These are phyloP conservation scores for Sporothrix globosa DNA, from an alignment of 2,329 filamentous ascomycete species.

Conservation along the genomic window DNA sequence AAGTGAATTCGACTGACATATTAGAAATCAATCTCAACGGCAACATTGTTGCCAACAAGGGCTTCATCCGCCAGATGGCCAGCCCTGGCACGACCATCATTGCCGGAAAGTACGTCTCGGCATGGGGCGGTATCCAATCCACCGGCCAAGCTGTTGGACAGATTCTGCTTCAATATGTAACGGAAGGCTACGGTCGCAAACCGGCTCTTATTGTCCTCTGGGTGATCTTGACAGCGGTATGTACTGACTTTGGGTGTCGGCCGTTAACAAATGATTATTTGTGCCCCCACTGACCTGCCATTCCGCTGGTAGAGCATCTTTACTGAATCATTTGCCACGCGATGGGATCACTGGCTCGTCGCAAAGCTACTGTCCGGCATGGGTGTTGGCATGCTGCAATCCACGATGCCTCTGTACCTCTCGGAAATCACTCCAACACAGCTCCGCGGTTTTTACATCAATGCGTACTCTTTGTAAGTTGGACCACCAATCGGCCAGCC, in stretches of 20 bases:
- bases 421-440: conserved; percentile 48
- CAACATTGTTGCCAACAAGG: conserved; percentile 35
- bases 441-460: conserved; percentile 46
- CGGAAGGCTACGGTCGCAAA: conserved; percentile 46
- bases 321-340: conserved; percentile 44
- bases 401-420: conserved; percentile 47
- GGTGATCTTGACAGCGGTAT: conserved; percentile 40
- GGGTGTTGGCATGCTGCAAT: conserved; percentile 48
- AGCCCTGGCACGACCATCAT: conserved; percentile 30
- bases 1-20: background rate
- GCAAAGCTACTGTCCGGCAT: conserved; percentile 43
- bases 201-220: conserved; percentile 44
- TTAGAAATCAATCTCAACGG: conserved; percentile 32
- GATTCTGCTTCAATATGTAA: conserved; percentile 43
- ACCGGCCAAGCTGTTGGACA: conserved; percentile 29
- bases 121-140: conserved; percentile 32
- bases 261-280: background rate
- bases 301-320: conserved; percentile 40
- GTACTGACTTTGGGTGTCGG: background rate
- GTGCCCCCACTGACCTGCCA: conserved; percentile 12
- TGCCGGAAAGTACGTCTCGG: conserved; percentile 32
- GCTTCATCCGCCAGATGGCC: conserved; percentile 34
- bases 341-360: conserved; percentile 48
- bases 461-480: conserved; percentile 45
- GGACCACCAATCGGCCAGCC: background rate